Conservation (phyloP, 805 yeast species). For the Kazachstania taianensis region DNA sequence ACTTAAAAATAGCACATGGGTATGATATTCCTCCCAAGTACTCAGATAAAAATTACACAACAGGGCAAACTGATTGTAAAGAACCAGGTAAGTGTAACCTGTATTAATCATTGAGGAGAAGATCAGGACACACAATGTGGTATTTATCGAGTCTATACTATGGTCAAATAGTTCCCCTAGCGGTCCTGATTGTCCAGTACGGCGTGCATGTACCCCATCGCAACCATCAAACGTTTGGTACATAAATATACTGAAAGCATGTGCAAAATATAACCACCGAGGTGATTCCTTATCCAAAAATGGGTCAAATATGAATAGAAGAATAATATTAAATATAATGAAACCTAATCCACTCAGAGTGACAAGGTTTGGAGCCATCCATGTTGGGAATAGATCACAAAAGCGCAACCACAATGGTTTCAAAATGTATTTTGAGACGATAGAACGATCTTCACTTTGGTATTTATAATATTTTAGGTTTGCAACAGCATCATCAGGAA, state of each 20-base stretch:
- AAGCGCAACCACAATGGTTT: constrained; percentile 76
- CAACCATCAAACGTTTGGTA: constrained; percentile 95
- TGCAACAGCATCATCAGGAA: constrained; percentile 42
- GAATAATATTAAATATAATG: constrained; percentile 48
- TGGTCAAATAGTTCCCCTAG: constrained; percentile 92
- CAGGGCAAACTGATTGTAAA: constrained; percentile 61
- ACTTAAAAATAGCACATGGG: constrained; percentile 69
- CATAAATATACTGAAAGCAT: constrained; percentile 75
- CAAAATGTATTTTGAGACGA: constrained; percentile 61
- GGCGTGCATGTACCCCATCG: constrained; percentile 91
- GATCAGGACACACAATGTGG: constrained; percentile 67
- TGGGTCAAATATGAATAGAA: constrained; percentile 69
- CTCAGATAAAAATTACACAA: constrained; percentile 76
- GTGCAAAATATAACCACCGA: constrained; percentile 62
- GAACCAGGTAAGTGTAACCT: constrained; percentile 55
- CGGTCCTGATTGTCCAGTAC: constrained; percentile 92
- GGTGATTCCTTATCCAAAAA: constrained; percentile 50
- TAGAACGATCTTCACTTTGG: constrained; percentile 71
- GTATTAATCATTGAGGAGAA: constrained; percentile 68
- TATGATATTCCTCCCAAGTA: constrained; percentile 94
- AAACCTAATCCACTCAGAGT: constrained; percentile 76
- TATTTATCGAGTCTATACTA: constrained; percentile 65
- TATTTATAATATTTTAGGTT: constrained; percentile 52
- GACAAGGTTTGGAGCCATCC: constrained; percentile 89
- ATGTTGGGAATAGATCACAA: constrained; percentile 63